Base-by-base conservation (phyloP, 2,329 filamentous ascomycete genomes). In the Colletotrichum liriopes region DNA sequence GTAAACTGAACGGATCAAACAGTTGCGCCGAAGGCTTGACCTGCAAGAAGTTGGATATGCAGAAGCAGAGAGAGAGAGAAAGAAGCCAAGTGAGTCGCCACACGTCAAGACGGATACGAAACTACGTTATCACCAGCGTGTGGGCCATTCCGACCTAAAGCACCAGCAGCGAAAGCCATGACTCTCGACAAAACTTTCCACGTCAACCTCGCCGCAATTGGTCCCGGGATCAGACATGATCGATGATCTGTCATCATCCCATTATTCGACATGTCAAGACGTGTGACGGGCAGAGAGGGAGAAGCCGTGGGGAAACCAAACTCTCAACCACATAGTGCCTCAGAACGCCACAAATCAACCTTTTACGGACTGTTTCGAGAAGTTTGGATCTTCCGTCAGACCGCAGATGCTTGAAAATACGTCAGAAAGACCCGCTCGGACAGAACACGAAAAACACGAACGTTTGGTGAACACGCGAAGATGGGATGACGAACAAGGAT, bases 111-210 rank as follows among this genome's bases (percentile, higher is more conserved):
- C 56, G 60, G 65, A 68, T 39, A 43, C 61, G 45, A 18, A 32
- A 39, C n/a, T 60, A 18, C 35, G 37, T 23, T 6, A 9, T n/a
- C 26, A 43, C 32, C 6, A 43, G 51, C 41, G 43, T 52, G 51
- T 18, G 59, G 23, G 32, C 49, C 23, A 14, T 32, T 58, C 45
- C 58, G 67, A 47, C 16, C 32, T 39, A 1, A 12, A 29, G 11
- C 20, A 37, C 32, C 43, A 23, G 20, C 35, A 20, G 37, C 52
- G 52, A 51, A 16, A 26, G 20, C 35, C 37, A 58, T 61, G 67
- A 71, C 67, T 71, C 62, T 64, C 26, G 14, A 2, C 59, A 52
- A 72, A 72, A 72, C 65, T 65, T 64, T 20, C 39, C 59, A 47
- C 65, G 32, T 18, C 12, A 12, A 23, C 11, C 37, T 18, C n/a